Base-by-base conservation (phyloP, 2,329 filamentous ascomycete genomes). In the Monosporascus sp. region DNA sequence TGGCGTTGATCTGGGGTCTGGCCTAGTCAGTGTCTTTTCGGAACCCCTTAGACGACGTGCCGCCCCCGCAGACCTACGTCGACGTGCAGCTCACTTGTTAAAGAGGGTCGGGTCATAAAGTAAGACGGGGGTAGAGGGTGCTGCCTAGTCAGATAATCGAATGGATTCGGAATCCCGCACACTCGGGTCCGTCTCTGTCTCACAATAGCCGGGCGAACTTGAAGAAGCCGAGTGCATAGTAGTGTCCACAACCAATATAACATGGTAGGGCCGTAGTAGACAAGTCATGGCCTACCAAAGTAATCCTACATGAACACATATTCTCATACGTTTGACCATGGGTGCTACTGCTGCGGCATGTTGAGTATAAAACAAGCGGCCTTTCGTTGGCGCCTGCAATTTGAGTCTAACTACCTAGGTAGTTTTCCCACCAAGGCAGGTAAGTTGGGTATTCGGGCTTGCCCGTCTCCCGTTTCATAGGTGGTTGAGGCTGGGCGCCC, bases 151-250 rank as follows among this genome's bases (percentile, higher is more conserved):
- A 66, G 60, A 65, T 62, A 59, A 60, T 63, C 58, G 63, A 63
- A 59, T 63, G 64, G 58, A 59, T 52, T 35, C 5, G 54, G 54
- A 58, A 58, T 61, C 57, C 56, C 60, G 56, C 59, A 55, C 58
- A 55, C 56, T 60, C 58, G 58, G 52, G 59, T 56, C 58, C 9
- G 14, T 35, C 31, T 35, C 9, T 35, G 60, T 63, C 60, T 59
- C 62, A 64, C 64, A 56, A 58, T 55, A 65, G 57, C 60, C 63
- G 65, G 62, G 64, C 63, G 63, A 64, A 59, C 53, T 37, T 40
- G 50, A 46, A 46, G n/a, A 22, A 46, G 43, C 43, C 43, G 24
- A 46, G 11, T 46, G 43, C 43, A 31, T 31, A 46, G 15, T 28
- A 26, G 7, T 31, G 20, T 46, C 43, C 20, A n/a, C 31, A 24